These are phyloP conservation scores for Eutrema yunnanense DNA, from an alignment of 345 rosid genomes.

Conservation along the genomic window DNA sequence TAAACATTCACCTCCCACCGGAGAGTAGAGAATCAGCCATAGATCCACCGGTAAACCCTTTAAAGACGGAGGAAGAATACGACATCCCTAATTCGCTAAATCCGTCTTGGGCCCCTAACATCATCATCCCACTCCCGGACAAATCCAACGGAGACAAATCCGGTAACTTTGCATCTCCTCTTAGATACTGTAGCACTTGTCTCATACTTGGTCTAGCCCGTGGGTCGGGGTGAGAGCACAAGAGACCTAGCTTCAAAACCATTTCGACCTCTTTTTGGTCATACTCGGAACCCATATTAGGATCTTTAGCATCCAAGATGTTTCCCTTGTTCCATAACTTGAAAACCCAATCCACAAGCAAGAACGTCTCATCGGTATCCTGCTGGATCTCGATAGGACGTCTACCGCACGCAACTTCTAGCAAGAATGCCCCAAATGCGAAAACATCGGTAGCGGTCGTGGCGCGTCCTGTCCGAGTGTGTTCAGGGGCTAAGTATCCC, in stretches of 20 bases:
- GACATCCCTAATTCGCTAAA: conserved; percentile 39
- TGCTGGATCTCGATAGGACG: conserved; percentile 62
- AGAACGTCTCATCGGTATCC: conserved; percentile 17
- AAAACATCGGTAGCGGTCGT: conserved; percentile 68
- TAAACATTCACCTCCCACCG: conserved; percentile 39
- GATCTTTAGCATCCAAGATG: conserved; percentile 49
- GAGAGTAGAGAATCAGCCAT: conserved; percentile 51
- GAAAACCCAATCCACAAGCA: conserved; percentile 81
- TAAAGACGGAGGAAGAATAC: conserved; percentile 32
- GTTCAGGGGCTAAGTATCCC: conserved; percentile 91
- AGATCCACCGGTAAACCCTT: conserved; percentile 30
- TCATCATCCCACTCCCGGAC: conserved; percentile 30
- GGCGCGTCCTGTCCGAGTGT: conserved; percentile 76
- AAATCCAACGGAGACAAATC: conserved; percentile 34
- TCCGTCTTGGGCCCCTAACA: conserved; percentile 33
- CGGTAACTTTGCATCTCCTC: conserved; percentile 50
- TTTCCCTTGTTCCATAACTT: conserved; percentile 44
- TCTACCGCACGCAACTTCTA: conserved; percentile 76
- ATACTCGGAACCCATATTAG: conserved; percentile 30
- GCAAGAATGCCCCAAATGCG: conserved; percentile 86
- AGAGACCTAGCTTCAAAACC: conserved; percentile 60
- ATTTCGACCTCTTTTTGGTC: conserved; percentile 42
- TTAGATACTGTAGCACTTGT: conserved; percentile 58
- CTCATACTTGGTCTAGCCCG: conserved; percentile 65
- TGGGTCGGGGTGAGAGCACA: conserved; percentile 60